Conservation (phyloP, 2,329 filamentous ascomycete genomes). For the Paramyrothecium sp. region DNA sequence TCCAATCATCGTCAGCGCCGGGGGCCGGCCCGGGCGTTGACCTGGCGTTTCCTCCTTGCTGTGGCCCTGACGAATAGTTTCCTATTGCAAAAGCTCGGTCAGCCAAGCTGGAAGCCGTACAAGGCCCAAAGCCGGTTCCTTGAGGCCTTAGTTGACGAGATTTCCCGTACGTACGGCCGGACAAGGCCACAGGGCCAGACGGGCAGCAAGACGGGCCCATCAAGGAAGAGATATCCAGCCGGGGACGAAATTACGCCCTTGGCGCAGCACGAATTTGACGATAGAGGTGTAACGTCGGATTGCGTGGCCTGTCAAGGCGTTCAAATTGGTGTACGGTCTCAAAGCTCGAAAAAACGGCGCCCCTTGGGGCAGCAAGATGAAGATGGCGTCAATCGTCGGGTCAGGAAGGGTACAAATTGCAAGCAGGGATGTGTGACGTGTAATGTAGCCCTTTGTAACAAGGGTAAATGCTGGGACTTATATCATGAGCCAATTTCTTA, state of each 20-base stretch:
- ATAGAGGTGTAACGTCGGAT: no score
- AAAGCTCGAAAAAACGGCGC: no score
- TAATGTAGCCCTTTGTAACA: neutral
- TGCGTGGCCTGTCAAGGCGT: no score
- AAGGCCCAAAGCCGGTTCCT: no score
- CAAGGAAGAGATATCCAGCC: neutral
- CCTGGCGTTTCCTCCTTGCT: neutral
- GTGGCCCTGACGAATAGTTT: neutral
- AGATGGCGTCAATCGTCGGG: neutral
- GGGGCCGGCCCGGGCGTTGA: neutral
- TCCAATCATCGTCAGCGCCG: neutral
- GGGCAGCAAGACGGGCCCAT: neutral
- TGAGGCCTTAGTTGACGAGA: no score
- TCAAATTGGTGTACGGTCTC: no score
- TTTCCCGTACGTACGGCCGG: no score
- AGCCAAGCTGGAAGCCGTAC: no score
- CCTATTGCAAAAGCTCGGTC: neutral
- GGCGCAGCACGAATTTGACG: no score
- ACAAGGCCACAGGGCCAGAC: neutral
- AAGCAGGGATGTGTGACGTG: neutral
- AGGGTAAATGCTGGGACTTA: no score
- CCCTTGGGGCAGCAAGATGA: no score
- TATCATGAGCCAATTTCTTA: no score
- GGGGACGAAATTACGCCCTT: neutral
- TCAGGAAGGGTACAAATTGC: neutral